Evolutionary conservation across 208 protist species (phyloP).

Genomic region (Strigomonas galati): DNA sequence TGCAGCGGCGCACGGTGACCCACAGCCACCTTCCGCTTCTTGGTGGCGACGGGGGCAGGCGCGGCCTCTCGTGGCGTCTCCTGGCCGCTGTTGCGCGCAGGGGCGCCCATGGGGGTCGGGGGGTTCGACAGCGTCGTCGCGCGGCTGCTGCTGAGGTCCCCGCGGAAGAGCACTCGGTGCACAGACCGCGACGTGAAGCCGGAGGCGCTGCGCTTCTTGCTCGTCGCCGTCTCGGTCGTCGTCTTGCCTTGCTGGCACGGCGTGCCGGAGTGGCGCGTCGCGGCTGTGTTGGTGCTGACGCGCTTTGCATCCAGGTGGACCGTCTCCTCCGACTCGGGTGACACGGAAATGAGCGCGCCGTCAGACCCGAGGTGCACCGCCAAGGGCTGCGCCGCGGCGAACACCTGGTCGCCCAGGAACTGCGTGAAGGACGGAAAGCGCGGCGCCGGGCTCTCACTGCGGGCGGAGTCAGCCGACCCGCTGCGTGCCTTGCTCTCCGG

Average conservation of each 20-base stretch:
- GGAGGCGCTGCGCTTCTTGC: constrained; percentile 1
- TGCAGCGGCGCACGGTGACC: too few species aligned
- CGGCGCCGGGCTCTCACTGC: constrained; percentile 68
- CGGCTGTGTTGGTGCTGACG: constrained; percentile 8
- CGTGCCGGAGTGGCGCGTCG: background rate
- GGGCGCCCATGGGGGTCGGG: background rate
- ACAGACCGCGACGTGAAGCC: constrained; percentile 14
- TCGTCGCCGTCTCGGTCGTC: background rate
- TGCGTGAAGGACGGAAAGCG: constrained; percentile 77
- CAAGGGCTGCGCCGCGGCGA: constrained; percentile 18
- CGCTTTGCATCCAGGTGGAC: constrained; percentile 20
- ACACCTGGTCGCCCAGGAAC: constrained; percentile 62
- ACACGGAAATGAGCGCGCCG: constrained; percentile 30
- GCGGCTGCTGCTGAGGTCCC: constrained; percentile 1
- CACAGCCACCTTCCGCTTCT: too few species aligned
- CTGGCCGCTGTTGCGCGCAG: too few species aligned
- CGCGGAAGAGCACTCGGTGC: constrained; percentile 4
- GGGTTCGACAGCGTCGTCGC: constrained; percentile 1
- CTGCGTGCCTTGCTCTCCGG: background rate
- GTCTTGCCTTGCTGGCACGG: background rate
- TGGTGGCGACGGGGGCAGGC: too few species aligned
- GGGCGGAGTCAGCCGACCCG: constrained; percentile 6
- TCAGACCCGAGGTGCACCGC: constrained; percentile 21
- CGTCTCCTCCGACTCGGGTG: constrained; percentile 27
- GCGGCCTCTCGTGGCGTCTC: too few species aligned